Conservation (phyloP, 352 stramenopile genomes). For the Paralagenidium karlingii region DNA sequence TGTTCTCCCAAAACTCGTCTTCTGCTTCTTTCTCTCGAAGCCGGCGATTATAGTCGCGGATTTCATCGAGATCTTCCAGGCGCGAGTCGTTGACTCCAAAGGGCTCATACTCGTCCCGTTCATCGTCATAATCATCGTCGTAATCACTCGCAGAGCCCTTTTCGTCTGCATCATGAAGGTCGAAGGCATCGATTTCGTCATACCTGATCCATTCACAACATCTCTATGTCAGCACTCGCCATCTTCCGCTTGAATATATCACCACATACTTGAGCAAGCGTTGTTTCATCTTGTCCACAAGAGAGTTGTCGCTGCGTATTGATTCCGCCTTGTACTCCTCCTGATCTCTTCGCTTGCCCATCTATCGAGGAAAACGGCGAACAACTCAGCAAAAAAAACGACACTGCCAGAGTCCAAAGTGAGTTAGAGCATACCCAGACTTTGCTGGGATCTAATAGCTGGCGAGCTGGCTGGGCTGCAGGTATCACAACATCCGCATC, state of each 20-base stretch:
- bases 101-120: conserved; percentile 70
- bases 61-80: conserved; percentile 27
- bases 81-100: conserved; percentile 36
- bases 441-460: too few species aligned
- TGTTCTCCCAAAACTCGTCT: conserved; percentile 51
- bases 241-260: background rate
- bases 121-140: conserved; percentile 79
- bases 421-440: too few species aligned
- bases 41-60: conserved; percentile 35
- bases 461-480: too few species aligned
- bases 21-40: conserved; percentile 41
- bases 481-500: too few species aligned
- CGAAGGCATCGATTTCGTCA: conserved; percentile 11
- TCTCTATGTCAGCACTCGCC: background rate
- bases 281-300: conserved; percentile 40
- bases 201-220: conserved; percentile 6
- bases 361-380: too few species aligned
- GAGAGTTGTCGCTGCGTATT: too few species aligned
- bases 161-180: conserved; percentile 5
- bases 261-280: conserved; percentile 33
- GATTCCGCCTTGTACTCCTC: too few species aligned
- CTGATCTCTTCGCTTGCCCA: too few species aligned
- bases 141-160: conserved; percentile 30
- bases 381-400: too few species aligned
- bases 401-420: too few species aligned